A percentile compares a stretch with the other conserved stretches of the same genome.
phyloP scores from a whole-genome alignment of 176 grass and related monocot species.

The Oryza officinalis region DNA sequence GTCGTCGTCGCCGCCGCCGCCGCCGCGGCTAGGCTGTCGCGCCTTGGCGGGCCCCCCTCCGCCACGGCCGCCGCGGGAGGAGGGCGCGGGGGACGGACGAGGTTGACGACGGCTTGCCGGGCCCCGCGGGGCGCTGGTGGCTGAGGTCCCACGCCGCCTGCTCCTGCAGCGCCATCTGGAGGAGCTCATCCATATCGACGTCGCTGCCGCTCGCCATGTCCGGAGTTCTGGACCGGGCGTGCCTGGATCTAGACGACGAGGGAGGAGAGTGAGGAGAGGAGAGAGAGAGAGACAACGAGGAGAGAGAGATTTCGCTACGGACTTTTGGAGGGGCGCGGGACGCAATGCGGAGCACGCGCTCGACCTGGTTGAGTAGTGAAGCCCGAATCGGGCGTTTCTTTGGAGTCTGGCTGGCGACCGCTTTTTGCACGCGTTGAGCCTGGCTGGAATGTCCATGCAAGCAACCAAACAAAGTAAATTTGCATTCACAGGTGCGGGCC shows the following conservation, averaged over 20 bases:
- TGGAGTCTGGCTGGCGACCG: too few relatives aligned
- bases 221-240: too few relatives aligned
- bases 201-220: not conserved
- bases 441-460: too few relatives aligned
- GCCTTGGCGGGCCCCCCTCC: conserved; percentile 29
- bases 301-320: not conserved
- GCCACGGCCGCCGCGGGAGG: conserved; percentile 36
- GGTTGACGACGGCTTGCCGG: conserved; percentile 87
- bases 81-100: conserved; percentile 63
- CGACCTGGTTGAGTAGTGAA: too few relatives aligned
- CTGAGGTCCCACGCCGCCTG: conserved; percentile 85
- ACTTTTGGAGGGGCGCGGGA: too few relatives aligned
- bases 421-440: too few relatives aligned
- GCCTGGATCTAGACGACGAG: not conserved
- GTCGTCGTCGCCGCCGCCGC: conserved; percentile 91
- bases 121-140: conserved; percentile 73
- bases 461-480: too few relatives aligned
- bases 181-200: conserved; percentile 24
- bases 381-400: too few relatives aligned
- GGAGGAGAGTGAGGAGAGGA: not conserved
- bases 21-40: conserved; percentile 56
- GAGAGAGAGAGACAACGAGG: not conserved
- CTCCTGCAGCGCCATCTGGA: conserved; percentile 96
- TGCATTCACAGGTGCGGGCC: too few relatives aligned
- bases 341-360: too few relatives aligned